Conservation (phyloP, 2,329 filamentous ascomycete genomes). For the Claviceps sp. region DNA sequence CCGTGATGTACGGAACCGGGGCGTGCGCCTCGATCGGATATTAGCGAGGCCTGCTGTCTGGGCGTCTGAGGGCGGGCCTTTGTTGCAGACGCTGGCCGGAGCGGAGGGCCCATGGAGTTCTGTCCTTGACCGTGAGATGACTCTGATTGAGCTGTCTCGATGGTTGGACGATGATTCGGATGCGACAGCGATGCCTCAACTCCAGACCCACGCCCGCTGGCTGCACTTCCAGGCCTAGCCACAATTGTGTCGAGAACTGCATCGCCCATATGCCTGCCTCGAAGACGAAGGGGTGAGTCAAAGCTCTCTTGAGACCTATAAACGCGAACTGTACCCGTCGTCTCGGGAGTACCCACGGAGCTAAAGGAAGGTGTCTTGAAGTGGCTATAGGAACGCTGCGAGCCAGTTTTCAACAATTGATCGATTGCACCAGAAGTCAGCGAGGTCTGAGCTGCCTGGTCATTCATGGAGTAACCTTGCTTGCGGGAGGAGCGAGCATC, state of each 20-base stretch:
- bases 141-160: conserved; percentile 59
- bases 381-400: conserved; percentile 13
- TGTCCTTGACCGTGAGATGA: conserved; percentile 33
- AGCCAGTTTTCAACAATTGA: conserved; percentile 45
- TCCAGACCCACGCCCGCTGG: conserved; percentile 42
- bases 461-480: conserved; percentile 34
- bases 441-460: conserved; percentile 70
- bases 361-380: conserved; percentile 24
- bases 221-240: conserved; percentile 57
- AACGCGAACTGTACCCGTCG: conserved; percentile 28
- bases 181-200: conserved; percentile 58
- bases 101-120: conserved; percentile 68
- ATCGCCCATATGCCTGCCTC: conserved; percentile 25
- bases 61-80: conserved; percentile 48
- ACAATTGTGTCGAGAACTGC: conserved; percentile 22
- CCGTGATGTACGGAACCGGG: conserved; percentile 35
- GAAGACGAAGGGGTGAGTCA: conserved; percentile 27
- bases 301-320: conserved; percentile 37
- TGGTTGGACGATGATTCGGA: conserved; percentile 67
- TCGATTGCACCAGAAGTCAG: conserved; percentile 77
- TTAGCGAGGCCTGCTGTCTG: conserved; percentile 31
- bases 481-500: conserved; percentile 27
- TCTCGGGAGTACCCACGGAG: conserved; percentile 22
- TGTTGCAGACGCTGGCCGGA: conserved; percentile 63
- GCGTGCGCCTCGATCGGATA: conserved; percentile 36